A percentile compares a stretch with the other conserved stretches of the same genome.
Evolutionary conservation across 192 early-diverging fungal species (phyloP).

Genomic region (Coemansia sp.): DNA sequence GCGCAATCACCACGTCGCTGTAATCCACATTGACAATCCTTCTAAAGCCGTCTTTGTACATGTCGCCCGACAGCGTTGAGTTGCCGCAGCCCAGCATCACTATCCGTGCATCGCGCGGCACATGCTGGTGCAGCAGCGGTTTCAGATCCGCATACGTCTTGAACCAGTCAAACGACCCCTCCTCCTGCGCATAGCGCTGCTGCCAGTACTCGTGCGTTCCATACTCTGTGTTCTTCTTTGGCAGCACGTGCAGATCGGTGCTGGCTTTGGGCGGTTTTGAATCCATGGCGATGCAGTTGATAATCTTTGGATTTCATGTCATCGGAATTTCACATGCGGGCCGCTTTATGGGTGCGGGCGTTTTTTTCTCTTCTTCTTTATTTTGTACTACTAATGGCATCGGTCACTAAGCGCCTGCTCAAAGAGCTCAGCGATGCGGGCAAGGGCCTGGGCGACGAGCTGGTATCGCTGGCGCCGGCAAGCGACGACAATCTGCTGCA

Average conservation of each 20-base stretch:
- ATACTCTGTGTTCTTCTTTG: slow-evolving; percentile 67
- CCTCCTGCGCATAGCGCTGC: slow-evolving; percentile 56
- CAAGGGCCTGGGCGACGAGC: slow-evolving; percentile 21
- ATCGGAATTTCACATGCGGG: neutral
- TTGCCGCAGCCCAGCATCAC: slow-evolving; percentile 91
- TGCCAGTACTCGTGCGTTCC: slow-evolving; percentile 80
- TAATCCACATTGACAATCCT: slow-evolving; percentile 81
- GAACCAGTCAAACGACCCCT: slow-evolving; percentile 82
- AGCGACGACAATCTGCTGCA: slow-evolving; percentile 45
- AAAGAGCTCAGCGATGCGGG: slow-evolving; percentile 57
- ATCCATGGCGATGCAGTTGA: neutral
- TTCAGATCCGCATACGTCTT: slow-evolving; percentile 74
- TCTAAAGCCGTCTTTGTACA: slow-evolving; percentile 73
- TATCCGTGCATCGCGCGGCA: slow-evolving; percentile 60
- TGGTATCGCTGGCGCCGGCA: slow-evolving; percentile 32
- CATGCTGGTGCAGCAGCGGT: slow-evolving; percentile 56
- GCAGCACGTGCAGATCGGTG: slow-evolving; percentile 53
- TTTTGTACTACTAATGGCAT: slow-evolving; percentile 19
- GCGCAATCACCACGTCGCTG: slow-evolving; percentile 70
- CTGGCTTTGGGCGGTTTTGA: slow-evolving; percentile 10
- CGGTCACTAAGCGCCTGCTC: slow-evolving; percentile 55
- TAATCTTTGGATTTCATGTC: neutral
- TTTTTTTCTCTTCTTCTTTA: neutral
- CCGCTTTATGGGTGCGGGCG: neutral
- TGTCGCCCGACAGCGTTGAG: slow-evolving; percentile 70